These are phyloP conservation scores for Saururus chinensis DNA, from an alignment of 164 flowering plant species.

Conservation along the genomic window DNA sequence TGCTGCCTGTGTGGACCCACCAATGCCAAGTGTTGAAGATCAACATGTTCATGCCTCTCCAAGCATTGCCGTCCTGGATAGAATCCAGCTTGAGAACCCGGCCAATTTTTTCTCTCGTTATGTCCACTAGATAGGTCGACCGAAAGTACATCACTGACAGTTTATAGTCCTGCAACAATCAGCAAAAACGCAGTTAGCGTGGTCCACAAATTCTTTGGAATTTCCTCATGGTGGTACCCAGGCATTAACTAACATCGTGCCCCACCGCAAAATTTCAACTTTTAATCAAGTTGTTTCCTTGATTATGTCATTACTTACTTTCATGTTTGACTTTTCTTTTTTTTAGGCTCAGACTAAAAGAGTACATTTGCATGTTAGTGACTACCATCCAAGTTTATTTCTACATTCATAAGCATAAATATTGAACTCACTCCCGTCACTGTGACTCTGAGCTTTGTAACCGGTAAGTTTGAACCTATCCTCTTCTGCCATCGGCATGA, in stretches of 20 bases:
- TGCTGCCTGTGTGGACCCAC: constrained; percentile 79
- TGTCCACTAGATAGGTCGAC: constrained; percentile 59
- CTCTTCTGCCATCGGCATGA: too few relatives aligned
- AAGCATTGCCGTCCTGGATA: constrained; percentile 40
- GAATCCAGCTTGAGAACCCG: constrained; percentile 50
- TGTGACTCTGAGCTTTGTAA: too few relatives aligned
- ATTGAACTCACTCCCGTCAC: too few relatives aligned
- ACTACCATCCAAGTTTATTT: too few relatives aligned
- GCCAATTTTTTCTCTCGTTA: constrained; percentile 33
- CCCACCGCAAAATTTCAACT: background rate
- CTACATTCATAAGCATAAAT: too few relatives aligned
- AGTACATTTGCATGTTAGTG: too few relatives aligned
- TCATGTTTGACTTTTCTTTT: background rate
- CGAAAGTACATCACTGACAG: constrained; percentile 36
- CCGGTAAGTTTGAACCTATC: too few relatives aligned
- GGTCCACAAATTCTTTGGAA: too few relatives aligned
- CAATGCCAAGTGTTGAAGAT: constrained; percentile 89
- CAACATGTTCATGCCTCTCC: constrained; percentile 67
- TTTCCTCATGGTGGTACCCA: background rate
- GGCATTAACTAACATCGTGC: background rate
- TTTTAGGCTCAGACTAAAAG: too few relatives aligned
- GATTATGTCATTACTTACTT: too few relatives aligned
- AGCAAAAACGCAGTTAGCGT: background rate
- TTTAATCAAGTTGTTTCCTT: too few relatives aligned
- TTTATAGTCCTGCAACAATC: constrained; percentile 47